These are phyloP conservation scores for Gossypioides kirkii DNA, from an alignment of 345 rosid species.

Conservation along the genomic window DNA sequence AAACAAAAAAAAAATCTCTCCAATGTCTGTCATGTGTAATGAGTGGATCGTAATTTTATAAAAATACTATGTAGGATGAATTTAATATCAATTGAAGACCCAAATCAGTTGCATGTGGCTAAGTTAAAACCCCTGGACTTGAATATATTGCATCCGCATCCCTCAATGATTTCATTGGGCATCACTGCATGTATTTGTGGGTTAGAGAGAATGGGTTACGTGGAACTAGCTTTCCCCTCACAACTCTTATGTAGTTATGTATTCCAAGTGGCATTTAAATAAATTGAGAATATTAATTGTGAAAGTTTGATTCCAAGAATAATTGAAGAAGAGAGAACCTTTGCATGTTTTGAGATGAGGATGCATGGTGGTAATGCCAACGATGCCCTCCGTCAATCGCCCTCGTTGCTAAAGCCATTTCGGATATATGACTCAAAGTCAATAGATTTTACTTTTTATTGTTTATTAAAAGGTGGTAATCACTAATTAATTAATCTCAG, in stretches of 20 bases:
- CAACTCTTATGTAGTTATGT: neutral
- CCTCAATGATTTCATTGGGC: neutral
- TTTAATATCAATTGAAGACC: neutral
- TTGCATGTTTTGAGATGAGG: neutral
- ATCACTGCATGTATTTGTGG: neutral
- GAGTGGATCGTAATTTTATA: neutral
- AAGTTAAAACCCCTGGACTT: neutral
- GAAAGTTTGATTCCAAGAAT: neutral
- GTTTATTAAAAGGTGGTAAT: neutral
- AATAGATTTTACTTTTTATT: too few species aligned
- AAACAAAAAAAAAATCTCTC: neutral
- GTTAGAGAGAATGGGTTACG: neutral
- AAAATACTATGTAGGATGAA: neutral
- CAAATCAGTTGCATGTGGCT: neutral
- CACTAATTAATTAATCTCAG: neutral
- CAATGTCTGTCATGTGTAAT: neutral
- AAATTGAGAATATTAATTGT: neutral
- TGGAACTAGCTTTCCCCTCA: neutral
- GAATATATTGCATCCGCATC: neutral
- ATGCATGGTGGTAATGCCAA: neutral
- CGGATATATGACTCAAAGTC: neutral
- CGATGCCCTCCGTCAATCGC: neutral
- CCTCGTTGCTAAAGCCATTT: neutral
- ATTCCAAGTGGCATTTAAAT: neutral
- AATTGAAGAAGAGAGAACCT: neutral